Evolutionary conservation across 805 yeast species (phyloP).

Genomic region (Ogataea paraovalis): DNA sequence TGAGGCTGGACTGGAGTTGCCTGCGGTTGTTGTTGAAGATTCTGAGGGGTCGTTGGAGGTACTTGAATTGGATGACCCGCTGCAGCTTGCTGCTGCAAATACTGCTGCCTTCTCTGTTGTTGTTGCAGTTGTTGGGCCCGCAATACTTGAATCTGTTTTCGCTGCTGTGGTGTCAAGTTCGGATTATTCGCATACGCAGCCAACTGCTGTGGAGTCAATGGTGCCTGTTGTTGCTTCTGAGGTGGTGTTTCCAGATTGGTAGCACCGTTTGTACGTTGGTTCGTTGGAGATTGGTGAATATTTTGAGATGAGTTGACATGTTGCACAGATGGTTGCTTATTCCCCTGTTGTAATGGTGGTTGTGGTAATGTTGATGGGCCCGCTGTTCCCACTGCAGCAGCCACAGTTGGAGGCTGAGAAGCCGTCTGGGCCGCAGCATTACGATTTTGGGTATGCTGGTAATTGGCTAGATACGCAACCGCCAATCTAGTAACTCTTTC

Average conservation of each 20-base stretch:
- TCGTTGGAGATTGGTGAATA: constrained; percentile 2
- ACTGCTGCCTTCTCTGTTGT: constrained; percentile 19
- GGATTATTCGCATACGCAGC: constrained; percentile 31
- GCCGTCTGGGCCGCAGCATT: constrained; percentile 18
- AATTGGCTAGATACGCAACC: constrained; percentile 55
- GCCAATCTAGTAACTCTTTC: constrained; percentile 66
- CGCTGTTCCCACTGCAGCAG: too few relatives aligned
- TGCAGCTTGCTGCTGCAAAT: constrained; percentile 26
- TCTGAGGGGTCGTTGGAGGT: constrained; percentile 13
- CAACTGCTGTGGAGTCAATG: constrained; percentile 23
- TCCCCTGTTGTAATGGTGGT: too few relatives aligned
- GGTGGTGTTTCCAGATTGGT: constrained; percentile 15
- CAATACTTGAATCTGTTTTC: constrained; percentile 40
- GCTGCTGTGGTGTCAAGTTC: constrained; percentile 40
- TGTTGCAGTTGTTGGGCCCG: constrained; percentile 33
- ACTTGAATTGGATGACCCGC: constrained; percentile 8
- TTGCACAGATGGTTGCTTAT: not conserved
- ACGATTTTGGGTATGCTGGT: constrained; percentile 48
- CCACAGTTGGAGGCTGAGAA: too few relatives aligned
- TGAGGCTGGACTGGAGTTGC: constrained; percentile 16
- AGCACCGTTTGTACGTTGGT: constrained; percentile 8
- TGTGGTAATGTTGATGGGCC: not conserved
- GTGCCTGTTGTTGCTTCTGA: constrained; percentile 4
- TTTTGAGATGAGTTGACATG: not conserved
- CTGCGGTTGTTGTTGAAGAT: constrained; percentile 11